Evolutionary conservation across 2,329 filamentous ascomycete species (phyloP).

Genomic region (Aquanectria penicillioides): DNA sequence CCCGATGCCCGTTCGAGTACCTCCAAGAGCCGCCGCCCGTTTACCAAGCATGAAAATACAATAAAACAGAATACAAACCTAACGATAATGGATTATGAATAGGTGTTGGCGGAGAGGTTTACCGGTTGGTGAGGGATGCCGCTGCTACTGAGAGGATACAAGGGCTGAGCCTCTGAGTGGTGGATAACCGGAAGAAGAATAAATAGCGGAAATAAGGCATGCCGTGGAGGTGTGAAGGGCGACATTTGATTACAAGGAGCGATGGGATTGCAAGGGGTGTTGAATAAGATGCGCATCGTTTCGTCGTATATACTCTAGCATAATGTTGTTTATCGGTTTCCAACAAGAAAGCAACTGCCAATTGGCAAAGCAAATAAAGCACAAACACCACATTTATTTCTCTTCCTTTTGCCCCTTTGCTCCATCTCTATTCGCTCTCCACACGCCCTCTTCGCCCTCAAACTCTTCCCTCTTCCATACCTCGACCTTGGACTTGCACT

Average conservation of each 20-base stretch:
- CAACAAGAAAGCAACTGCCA: too few species aligned
- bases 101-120: background rate
- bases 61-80: too few species aligned
- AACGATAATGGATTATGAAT: background rate
- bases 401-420: slow-evolving; percentile 61
- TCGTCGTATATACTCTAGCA: too few species aligned
- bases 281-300: too few species aligned
- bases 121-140: background rate
- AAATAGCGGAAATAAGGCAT: too few species aligned
- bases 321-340: too few species aligned
- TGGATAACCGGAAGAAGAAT: too few species aligned
- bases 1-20: slow-evolving; percentile 51
- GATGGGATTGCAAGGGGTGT: too few species aligned
- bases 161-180: too few species aligned
- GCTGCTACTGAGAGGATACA: too few species aligned
- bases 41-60: slow-evolving; percentile 42
- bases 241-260: too few species aligned
- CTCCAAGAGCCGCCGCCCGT: slow-evolving; percentile 50
- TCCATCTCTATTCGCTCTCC: slow-evolving; percentile 89
- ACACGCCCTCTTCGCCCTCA: slow-evolving; percentile 78
- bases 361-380: background rate
- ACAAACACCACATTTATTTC: background rate
- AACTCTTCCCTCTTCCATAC: slow-evolving; percentile 97
- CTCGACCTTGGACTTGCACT: slow-evolving; percentile 87
- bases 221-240: too few species aligned